Percentiles rank a stretch among this genome's conserved stretches.
Evolutionary conservation across 768 basidiomycete species (phyloP).

Genomic region (Harrya chromipes): DNA sequence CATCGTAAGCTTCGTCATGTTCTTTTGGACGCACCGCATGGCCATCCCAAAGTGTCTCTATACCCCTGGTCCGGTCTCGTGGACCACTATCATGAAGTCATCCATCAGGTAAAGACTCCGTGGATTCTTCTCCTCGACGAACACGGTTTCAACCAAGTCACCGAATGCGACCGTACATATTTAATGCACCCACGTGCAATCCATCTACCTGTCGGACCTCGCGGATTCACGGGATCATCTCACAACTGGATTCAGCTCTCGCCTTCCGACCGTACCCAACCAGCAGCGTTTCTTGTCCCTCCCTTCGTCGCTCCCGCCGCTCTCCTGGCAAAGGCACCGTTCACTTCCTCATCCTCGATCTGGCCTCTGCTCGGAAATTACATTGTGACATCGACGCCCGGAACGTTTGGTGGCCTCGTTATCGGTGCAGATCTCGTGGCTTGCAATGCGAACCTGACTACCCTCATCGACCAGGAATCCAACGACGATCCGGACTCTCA

Average conservation of each 20-base stretch:
- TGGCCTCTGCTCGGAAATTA: constrained; percentile 22
- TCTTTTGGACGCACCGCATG: constrained; percentile 27
- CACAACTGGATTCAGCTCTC: constrained; percentile 31
- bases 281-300: constrained; percentile 54
- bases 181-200: constrained; percentile 43
- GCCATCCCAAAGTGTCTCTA: constrained; percentile 45
- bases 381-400: constrained; percentile 30
- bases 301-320: constrained; percentile 50
- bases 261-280: constrained; percentile 30
- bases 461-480: background rate
- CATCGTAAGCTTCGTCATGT: constrained; percentile 34
- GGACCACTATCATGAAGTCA: constrained; percentile 25
- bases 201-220: constrained; percentile 42
- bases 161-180: constrained; percentile 30
- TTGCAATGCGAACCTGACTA: background rate
- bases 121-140: constrained; percentile 55
- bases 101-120: constrained; percentile 41
- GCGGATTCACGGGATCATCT: constrained; percentile 28
- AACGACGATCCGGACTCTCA: background rate
- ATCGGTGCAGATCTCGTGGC: constrained; percentile 13
- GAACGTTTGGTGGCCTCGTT: constrained; percentile 40
- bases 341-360: constrained; percentile 18
- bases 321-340: constrained; percentile 22
- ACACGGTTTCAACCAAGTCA: constrained; percentile 37
- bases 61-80: constrained; percentile 26